Conservation (phyloP, 2,329 filamentous ascomycete genomes). For the Hymenoscyphus occultus region DNA sequence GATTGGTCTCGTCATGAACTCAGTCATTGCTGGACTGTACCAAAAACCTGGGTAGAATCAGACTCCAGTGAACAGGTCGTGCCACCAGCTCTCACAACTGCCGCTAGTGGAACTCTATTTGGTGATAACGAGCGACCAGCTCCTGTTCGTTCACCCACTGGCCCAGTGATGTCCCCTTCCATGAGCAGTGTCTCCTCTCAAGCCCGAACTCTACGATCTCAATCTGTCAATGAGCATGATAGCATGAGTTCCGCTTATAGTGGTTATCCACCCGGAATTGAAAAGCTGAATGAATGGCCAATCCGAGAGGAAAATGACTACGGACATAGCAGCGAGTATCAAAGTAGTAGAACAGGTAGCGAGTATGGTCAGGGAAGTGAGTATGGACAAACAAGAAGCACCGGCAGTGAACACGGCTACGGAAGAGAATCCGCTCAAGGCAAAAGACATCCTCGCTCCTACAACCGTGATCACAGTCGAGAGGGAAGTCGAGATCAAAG, state of each 20-base stretch:
- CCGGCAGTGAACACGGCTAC: background rate
- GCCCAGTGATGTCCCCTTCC: constrained; percentile 3
- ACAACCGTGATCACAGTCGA: background rate
- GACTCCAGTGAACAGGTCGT: background rate
- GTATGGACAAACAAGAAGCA: background rate
- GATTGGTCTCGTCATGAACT: constrained; percentile 32
- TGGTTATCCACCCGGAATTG: constrained; percentile 26
- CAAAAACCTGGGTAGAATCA: constrained; percentile 23
- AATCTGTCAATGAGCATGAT: constrained; percentile 7
- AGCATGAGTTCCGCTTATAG: constrained; percentile 13
- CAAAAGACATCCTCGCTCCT: constrained; percentile 1
- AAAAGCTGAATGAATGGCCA: constrained; percentile 27
- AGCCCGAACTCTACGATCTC: background rate
- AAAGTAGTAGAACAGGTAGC: background rate
- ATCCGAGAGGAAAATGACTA: constrained; percentile 16
- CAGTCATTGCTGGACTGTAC: constrained; percentile 36
- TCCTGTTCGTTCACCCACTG: constrained; percentile 8
- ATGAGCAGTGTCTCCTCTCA: constrained; percentile 3
- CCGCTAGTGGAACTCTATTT: background rate
- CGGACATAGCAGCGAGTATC: constrained; percentile 1
- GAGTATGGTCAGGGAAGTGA: constrained; percentile 3
- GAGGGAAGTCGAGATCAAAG: background rate
- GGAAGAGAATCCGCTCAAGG: constrained; percentile 3
- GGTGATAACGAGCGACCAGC: constrained; percentile 11
- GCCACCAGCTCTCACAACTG: background rate